Evolutionary conservation across 768 basidiomycete species (phyloP), one percentile per base, ranked within the genome.

Genomic region (Glaciozyma martinii): DNA sequence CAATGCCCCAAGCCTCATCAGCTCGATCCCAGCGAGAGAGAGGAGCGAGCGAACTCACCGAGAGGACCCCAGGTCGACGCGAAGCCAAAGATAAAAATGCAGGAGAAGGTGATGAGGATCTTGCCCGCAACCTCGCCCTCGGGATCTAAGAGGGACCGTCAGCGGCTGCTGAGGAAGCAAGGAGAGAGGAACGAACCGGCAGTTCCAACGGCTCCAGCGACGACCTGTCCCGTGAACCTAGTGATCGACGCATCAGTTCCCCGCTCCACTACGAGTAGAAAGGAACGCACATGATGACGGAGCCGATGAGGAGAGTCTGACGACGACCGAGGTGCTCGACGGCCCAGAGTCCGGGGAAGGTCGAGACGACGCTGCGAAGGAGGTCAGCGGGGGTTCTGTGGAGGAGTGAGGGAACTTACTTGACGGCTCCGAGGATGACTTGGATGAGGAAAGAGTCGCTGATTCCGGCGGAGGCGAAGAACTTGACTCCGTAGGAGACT

Each of bases 61-160:
- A 82, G 81, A 52, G 87, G 87, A 52, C 87, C 87, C 87, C 87
- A 88, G 29, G 52, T 63, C 19, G 40, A 33, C 1, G 68, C 68
- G 57, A 66, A 70, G 13, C 65, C 65, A 16, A 58, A 57, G 54
- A 70, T 66, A 54, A 66, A 70, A 52, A 60, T 64, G 62, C 68
- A 70, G 21, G 56, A 59, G 53, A 65, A 65, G 12, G 66, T 62
- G 60, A 70, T 70, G 46, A 70, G 62, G 18, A 62, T 65, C 47
- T 66, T 70, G n/a, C 68, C 68, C 9, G 62, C 56, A n/a, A 65
- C 52, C 0, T 52, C 56, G 40, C 66, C 68, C 30, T 62, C 49
- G 8, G 68, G 65, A 47, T 59, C 56, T 23, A 58, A 53, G 33
- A 55, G 19, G 18, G 1, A 10, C 16, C 7, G 32, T 59, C 32